Evolutionary conservation across 1,284 basidiomycete species (phyloP), one percentile per base, ranked within the genome.

Genomic region (Apiotrichum sp.): DNA sequence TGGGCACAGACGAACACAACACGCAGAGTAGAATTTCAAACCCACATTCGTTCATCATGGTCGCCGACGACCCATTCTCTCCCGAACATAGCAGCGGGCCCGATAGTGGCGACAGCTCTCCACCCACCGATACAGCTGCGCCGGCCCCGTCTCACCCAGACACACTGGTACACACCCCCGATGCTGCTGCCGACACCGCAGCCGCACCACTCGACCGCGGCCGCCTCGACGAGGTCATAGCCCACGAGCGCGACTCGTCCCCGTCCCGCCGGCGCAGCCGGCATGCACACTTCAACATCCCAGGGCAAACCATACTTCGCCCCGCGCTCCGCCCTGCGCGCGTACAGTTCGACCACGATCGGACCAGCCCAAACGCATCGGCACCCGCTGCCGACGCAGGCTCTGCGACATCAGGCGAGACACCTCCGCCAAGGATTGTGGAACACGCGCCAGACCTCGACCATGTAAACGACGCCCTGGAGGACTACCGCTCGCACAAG

Each of bases 271-370:
- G 34, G 10, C 47, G 16, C 6, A 36, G 33, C 16, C n/a, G 35
- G 34, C 47, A 48, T 36, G 47, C 47, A 10, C 47, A 48, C 36
- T 48, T 48, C 47, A 48, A 48, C 36, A 34, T 48, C 22, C 22
- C 22, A 22, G 22, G 22, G 22, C 22, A 22, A 22, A 22, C 22
- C 22, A 22, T 22, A 22, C 22, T 22, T 33, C 31, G 44, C 31
- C 4, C 10, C 31, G 31, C 22, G 22, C 22, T 22, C 36, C 36
- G 36, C 36, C 36, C 63, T 69, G 22, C 65, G 73, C 8, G 74
- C 75, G 3, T 38, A 38, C 73, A 76, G 56, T 76, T 71, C 71
- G 72, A 64, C 1, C 57, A 65, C 10, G 71, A 76, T 42, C 68
- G 67, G 4, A 68, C 57, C 14, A 42, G 22, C 22, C 22, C 57